A percentile compares a stretch with the other conserved stretches of the same genome.
Conservation (phyloP, 805 yeast genomes). For the Metschnikowia proteae region DNA sequence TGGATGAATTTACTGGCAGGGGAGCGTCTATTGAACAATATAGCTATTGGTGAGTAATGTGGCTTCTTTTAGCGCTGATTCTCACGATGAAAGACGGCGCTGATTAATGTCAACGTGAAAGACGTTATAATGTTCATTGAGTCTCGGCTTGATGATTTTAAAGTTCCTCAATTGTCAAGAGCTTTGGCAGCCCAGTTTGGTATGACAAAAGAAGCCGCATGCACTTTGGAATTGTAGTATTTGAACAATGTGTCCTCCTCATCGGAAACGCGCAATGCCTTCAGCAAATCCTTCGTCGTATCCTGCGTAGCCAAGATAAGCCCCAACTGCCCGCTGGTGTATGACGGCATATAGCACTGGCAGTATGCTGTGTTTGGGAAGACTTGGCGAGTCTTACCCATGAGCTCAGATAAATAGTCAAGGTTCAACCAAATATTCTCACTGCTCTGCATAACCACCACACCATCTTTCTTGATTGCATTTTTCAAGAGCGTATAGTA, state of each 20-base stretch:
- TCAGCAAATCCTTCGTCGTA: constrained; percentile 38
- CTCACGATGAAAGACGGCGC: neutral
- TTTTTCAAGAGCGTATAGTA: constrained; percentile 66
- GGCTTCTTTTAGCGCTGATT: neutral
- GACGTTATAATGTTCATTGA: neutral
- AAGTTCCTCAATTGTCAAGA: constrained; percentile 12
- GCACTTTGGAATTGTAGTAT: constrained; percentile 67
- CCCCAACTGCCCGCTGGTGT: constrained; percentile 86
- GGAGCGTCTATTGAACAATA: neutral
- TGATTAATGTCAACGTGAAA: neutral
- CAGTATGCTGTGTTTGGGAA: constrained; percentile 62
- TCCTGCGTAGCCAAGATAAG: constrained; percentile 68
- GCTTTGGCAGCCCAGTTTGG: constrained; percentile 71
- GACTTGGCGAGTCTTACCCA: constrained; percentile 48
- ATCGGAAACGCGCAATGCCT: constrained; percentile 49
- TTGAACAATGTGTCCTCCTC: constrained; percentile 49
- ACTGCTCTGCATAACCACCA: constrained; percentile 74
- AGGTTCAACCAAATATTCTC: constrained; percentile 77
- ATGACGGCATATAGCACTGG: constrained; percentile 81
- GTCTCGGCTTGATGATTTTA: neutral
- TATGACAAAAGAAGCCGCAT: constrained; percentile 67
- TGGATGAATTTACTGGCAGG: neutral
- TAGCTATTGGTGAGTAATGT: too few species aligned
- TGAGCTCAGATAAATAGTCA: constrained; percentile 45
- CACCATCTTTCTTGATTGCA: constrained; percentile 60